Evolutionary conservation across 176 grass and related monocot species (phyloP), one percentile per base, ranked within the genome.

Genomic region (Zoysia japonica): DNA sequence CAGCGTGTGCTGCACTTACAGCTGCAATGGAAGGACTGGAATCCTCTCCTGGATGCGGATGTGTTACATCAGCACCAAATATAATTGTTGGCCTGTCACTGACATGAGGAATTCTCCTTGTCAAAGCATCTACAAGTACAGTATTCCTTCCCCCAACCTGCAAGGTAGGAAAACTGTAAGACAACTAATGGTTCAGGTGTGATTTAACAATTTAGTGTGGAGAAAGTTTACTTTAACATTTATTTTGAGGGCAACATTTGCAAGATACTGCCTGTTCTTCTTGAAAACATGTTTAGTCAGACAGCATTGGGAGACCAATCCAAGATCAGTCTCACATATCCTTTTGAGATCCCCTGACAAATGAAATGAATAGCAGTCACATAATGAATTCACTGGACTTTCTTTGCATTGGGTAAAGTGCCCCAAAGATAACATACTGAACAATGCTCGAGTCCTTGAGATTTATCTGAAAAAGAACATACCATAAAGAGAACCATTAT

Each of bases 21-120:
- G 94, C 94, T 64, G 94, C 94, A 84, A 92, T 96, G 20, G 93
- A 96, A 71, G 93, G 90, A 78, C 90, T 90, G 9, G 87, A 92
- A 80, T 92, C 90, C 81, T 96, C 93, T 72, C 93, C 93, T 75
- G 93, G 90, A 79, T 92, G 89, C 36, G 93, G 93, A 84, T 96
- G 93, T 6, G 93, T 96, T 69, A 96, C 93, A 90, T 96, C 93
- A 78, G 93, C 93, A 71, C 90, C 93, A 92, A 96, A 96, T 86
- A 96, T 92, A 52, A 96, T 96, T 16, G 93, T 96, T 42, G 93
- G 93, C 55, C 82, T 85, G 48, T 96, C 89, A 88, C 79, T 90
- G 49, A 96, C 87, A 69, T 90, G 84, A 41, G 90, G 93, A 28
- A 96, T 92, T 43, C 85, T 78, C 63, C 90, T 85, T 64, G 79